phyloP scores from a whole-genome alignment of 208 protist species.

The Wallacemonas sp. region DNA sequence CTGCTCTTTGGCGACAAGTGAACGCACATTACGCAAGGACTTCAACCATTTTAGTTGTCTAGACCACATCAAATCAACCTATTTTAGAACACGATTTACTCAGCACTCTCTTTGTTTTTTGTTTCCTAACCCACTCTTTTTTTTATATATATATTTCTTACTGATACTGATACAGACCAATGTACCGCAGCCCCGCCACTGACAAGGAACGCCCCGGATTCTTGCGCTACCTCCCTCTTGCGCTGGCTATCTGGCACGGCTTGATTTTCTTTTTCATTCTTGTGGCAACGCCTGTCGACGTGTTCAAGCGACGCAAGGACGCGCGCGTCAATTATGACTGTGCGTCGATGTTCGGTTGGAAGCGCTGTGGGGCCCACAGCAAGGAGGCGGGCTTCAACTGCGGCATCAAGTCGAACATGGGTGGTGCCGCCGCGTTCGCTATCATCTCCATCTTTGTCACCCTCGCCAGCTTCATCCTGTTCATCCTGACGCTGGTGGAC shows the following conservation, averaged over 20 bases:
- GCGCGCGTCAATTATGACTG: slow-evolving; percentile 13
- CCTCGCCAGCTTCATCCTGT: slow-evolving; percentile 24
- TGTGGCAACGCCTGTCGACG: slow-evolving; percentile 39
- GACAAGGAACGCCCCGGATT: slow-evolving; percentile 19
- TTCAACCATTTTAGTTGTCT: too few relatives aligned
- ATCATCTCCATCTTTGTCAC: slow-evolving; percentile 52
- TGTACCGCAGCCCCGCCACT: slow-evolving; percentile 24
- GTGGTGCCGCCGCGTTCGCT: slow-evolving; percentile 39
- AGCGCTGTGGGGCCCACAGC: slow-evolving; percentile 27
- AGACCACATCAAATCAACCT: too few relatives aligned
- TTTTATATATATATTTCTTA: too few relatives aligned
- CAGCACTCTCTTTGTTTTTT: slow-evolving; percentile 11
- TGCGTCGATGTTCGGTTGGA: slow-evolving; percentile 43
- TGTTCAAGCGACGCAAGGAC: slow-evolving; percentile 25
- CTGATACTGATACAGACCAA: not conserved
- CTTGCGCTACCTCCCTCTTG: slow-evolving; percentile 24
- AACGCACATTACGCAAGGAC: too few relatives aligned
- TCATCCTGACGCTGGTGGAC: slow-evolving; percentile 25
- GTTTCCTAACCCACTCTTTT: too few relatives aligned
- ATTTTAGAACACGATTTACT: too few relatives aligned
- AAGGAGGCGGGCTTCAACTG: slow-evolving; percentile 26
- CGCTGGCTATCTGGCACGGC: slow-evolving; percentile 23
- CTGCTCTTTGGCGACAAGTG: too few relatives aligned
- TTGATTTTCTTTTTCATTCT: slow-evolving; percentile 36
- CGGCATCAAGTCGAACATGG: slow-evolving; percentile 39